Evolutionary conservation across 495 filamentous ascomycete species (phyloP).

Genomic region (Aspergillus asperescens): DNA sequence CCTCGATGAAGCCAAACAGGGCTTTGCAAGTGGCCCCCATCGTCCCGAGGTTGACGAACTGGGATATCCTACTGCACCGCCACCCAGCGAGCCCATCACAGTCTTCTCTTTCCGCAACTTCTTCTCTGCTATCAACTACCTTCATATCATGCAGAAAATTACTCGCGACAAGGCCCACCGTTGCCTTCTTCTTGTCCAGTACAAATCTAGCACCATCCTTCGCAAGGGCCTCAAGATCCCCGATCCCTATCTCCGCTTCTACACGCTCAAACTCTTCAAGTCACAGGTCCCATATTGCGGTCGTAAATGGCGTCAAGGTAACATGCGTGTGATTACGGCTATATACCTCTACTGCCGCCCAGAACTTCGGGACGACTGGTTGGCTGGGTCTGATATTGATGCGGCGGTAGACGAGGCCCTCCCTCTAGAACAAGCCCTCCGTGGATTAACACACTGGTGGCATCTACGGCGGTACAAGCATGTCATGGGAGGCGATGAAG

Average conservation of each 20-base stretch:
- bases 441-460: constrained; percentile 87
- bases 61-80: constrained; percentile 60
- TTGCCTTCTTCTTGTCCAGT: constrained; percentile 86
- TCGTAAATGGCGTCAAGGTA: constrained; percentile 93
- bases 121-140: constrained; percentile 86
- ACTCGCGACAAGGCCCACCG: constrained; percentile 92
- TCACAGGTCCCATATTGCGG: constrained; percentile 97
- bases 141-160: constrained; percentile 94
- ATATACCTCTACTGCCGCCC: constrained; percentile 90
- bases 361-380: constrained; percentile 92
- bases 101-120: constrained; percentile 91
- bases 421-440: constrained; percentile 81
- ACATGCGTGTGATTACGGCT: constrained; percentile 98
- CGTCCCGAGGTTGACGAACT: constrained; percentile 86
- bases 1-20: constrained; percentile 32
- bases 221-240: constrained; percentile 87
- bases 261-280: constrained; percentile 97
- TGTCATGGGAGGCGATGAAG: constrained; percentile 66
- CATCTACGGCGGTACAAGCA: constrained; percentile 77
- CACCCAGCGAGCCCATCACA: constrained; percentile 76
- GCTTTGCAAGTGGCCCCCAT: constrained; percentile 31
- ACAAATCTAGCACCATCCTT: constrained; percentile 85
- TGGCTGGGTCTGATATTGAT: constrained; percentile 84
- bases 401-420: constrained; percentile 87
- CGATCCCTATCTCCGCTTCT: constrained; percentile 78